Conservation (phyloP, 2,329 filamentous ascomycete genomes). For the Penicillium occitanis region DNA sequence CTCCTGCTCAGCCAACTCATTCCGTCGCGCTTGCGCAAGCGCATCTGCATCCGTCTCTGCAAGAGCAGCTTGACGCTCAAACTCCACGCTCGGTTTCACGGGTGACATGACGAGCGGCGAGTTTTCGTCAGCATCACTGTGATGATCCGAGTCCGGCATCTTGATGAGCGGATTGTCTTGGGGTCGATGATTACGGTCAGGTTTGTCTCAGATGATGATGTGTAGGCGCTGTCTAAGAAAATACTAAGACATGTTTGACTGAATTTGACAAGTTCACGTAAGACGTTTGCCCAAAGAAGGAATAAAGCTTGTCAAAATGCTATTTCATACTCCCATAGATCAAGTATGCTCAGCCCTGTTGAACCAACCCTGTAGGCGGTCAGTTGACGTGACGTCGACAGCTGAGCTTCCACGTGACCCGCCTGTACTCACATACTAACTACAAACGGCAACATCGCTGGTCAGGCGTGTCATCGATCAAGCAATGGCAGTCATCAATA, state of each 20-base stretch:
- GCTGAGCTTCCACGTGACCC: constrained; percentile 1
- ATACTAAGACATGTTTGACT: not conserved
- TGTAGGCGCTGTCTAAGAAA: not conserved
- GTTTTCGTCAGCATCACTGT: constrained; percentile 26
- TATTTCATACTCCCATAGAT: not conserved
- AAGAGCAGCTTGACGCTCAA: constrained; percentile 15
- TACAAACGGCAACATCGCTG: not conserved
- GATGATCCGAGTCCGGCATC: constrained; percentile 18
- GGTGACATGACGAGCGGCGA: constrained; percentile 35
- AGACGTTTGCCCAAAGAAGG: not conserved
- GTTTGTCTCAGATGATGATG: not conserved
- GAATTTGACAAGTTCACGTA: not conserved
- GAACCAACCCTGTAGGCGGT: not conserved
- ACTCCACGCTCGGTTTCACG: constrained; percentile 21
- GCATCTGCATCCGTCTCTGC: constrained; percentile 9
- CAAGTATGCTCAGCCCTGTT: not conserved
- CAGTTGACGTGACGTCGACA: constrained; percentile 7
- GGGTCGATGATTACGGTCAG: not conserved
- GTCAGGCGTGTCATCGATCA: not conserved
- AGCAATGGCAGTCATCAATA: not conserved
- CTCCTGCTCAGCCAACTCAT: constrained; percentile 50
- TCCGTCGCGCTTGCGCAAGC: constrained; percentile 19
- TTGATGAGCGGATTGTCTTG: not conserved
- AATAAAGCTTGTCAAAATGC: not conserved
- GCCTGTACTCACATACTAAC: not conserved